Evolutionary conservation across 129 eudicot species (phyloP).

Genomic region (Escallonia herrerae): DNA sequence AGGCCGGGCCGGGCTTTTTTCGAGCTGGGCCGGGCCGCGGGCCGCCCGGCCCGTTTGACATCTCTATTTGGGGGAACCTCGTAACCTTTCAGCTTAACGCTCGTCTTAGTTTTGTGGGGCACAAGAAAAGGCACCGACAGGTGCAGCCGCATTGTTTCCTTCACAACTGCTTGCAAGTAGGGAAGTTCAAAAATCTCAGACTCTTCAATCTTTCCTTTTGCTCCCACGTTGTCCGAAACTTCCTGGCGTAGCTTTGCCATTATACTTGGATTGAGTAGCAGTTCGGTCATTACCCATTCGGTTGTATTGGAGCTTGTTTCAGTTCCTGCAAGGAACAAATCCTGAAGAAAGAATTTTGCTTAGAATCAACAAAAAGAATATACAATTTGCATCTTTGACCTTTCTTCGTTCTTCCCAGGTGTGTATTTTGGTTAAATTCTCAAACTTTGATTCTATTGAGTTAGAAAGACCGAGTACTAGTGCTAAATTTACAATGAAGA

Average conservation of each 20-base stretch:
- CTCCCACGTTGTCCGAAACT: slow-evolving; percentile 15
- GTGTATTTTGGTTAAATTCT: too few species aligned
- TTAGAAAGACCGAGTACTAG: too few species aligned
- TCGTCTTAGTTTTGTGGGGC: slow-evolving; percentile 24
- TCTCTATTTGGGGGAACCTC: slow-evolving; percentile 15
- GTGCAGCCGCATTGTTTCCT: slow-evolving; percentile 34
- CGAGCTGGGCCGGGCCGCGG: too few species aligned
- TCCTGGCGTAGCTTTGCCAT: slow-evolving; percentile 26
- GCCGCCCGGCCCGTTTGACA: too few species aligned
- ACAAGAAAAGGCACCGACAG: slow-evolving; percentile 20
- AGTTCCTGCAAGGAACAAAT: slow-evolving; percentile 34
- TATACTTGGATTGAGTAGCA: slow-evolving; percentile 18
- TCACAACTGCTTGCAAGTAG: slow-evolving; percentile 27
- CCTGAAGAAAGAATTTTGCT: slow-evolving; percentile 14
- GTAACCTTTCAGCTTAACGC: slow-evolving; percentile 15
- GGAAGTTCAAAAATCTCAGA: slow-evolving; percentile 20
- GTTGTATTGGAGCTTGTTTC: slow-evolving; percentile 31
- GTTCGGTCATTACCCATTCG: slow-evolving; percentile 39
- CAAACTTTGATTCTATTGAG: too few species aligned
- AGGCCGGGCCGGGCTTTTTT: too few species aligned
- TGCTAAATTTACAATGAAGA: too few species aligned
- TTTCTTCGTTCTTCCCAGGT: neutral
- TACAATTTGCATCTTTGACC: too few species aligned
- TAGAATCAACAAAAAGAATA: too few species aligned
- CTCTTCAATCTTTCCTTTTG: slow-evolving; percentile 23